Conservation (phyloP, 306 rosid species). For the Dalbergia cochinchinensis region DNA sequence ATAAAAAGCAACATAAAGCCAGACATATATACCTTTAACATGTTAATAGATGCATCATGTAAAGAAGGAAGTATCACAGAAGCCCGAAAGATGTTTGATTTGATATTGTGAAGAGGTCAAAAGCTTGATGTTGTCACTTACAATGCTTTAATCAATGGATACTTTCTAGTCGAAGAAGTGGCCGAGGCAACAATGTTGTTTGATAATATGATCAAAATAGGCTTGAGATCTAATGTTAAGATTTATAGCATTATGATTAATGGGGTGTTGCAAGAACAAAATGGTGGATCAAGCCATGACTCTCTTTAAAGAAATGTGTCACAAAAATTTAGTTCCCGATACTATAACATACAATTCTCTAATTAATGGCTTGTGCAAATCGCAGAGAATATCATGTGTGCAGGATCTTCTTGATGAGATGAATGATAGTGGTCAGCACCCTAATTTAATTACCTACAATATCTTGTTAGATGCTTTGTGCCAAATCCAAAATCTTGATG, state of each 20-base stretch:
- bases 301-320: not conserved
- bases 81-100: not conserved
- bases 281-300: not conserved
- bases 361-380: slow-evolving; percentile 10
- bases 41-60: not conserved
- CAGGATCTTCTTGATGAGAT: not conserved
- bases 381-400: not conserved
- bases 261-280: not conserved
- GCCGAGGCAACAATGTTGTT: not conserved
- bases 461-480: not conserved
- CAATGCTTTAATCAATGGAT: not conserved
- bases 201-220: not conserved
- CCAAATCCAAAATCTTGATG: not conserved
- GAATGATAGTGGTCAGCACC: not conserved
- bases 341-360: not conserved
- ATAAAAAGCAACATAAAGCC: not conserved
- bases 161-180: not conserved
- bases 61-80: not conserved
- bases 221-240: not conserved
- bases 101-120: not conserved
- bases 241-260: not conserved
- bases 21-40: not conserved
- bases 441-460: not conserved
- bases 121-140: not conserved
- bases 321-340: not conserved